phyloP scores from a whole-genome alignment of 208 protist species.

The Herpetomonas muscarum region DNA sequence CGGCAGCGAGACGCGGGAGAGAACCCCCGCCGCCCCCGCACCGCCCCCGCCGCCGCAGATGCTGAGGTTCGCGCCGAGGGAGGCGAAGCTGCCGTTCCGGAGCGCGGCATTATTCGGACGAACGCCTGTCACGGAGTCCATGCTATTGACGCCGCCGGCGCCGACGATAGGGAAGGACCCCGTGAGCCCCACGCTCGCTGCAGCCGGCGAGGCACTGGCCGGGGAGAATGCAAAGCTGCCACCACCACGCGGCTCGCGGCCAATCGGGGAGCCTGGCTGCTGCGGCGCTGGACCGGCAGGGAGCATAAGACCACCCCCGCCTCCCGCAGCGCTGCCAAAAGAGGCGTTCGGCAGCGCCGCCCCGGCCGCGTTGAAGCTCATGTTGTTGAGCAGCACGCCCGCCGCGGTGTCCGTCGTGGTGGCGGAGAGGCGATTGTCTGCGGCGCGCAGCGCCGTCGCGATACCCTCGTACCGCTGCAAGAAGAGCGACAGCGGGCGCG shows the following conservation, averaged over 20 bases:
- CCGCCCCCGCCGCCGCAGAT: background rate
- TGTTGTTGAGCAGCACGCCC: conserved; percentile 10
- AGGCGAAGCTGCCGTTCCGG: background rate
- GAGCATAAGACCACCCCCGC: conserved; percentile 1
- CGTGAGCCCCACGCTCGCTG: too few relatives aligned
- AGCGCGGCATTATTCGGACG: too few relatives aligned
- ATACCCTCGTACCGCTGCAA: conserved; percentile 63
- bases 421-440: conserved; percentile 13
- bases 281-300: conserved; percentile 1
- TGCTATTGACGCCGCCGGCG: too few relatives aligned
- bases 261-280: background rate
- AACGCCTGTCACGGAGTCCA: too few relatives aligned
- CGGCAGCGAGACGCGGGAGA: background rate
- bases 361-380: conserved; percentile 16
- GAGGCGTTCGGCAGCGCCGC: background rate
- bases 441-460: conserved; percentile 27
- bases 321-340: too few relatives aligned
- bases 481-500: conserved; percentile 51
- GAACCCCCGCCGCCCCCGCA: background rate
- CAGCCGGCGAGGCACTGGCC: too few relatives aligned
- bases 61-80: background rate
- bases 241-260: background rate
- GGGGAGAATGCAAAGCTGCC: too few relatives aligned
- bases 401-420: conserved; percentile 8
- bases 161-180: too few relatives aligned